These are phyloP conservation scores for Pythium phragmitis DNA, from an alignment of 352 stramenopile genomes.

Conservation along the genomic window DNA sequence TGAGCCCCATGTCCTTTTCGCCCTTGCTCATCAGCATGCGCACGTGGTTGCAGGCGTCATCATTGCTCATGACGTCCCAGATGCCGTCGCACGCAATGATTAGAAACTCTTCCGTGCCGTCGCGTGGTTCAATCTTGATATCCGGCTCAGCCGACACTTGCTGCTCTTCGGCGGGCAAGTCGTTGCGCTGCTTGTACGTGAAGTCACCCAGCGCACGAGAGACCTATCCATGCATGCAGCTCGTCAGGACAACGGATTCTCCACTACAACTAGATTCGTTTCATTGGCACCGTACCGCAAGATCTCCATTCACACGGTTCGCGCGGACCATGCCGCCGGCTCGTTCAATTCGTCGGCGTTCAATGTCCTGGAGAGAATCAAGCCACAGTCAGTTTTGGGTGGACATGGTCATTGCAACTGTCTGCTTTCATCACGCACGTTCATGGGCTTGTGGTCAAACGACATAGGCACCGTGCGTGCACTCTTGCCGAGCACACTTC, in stretches of 20 bases:
- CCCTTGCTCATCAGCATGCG: slow-evolving; percentile 69
- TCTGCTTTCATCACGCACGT: slow-evolving; percentile 35
- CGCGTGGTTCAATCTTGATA: slow-evolving; percentile 74
- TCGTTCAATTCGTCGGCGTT: slow-evolving; percentile 68
- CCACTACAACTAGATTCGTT: background rate
- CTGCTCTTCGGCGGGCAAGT: slow-evolving; percentile 64
- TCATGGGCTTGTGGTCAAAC: slow-evolving; percentile 91
- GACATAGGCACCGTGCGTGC: slow-evolving; percentile 69
- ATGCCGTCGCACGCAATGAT: slow-evolving; percentile 92
- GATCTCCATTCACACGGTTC: slow-evolving; percentile 82
- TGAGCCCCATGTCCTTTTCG: slow-evolving; percentile 64
- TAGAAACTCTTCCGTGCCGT: slow-evolving; percentile 89
- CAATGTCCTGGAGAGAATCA: slow-evolving; percentile 33
- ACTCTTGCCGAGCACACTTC: slow-evolving; percentile 64
- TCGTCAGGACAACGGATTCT: background rate
- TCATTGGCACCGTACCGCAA: slow-evolving; percentile 48
- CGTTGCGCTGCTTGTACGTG: slow-evolving; percentile 69
- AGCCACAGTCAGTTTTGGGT: background rate
- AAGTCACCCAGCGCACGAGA: slow-evolving; percentile 80
- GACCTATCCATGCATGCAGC: slow-evolving; percentile 36
- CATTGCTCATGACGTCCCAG: slow-evolving; percentile 93
- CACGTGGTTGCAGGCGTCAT: slow-evolving; percentile 87
- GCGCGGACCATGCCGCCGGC: slow-evolving; percentile 68
- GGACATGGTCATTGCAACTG: background rate
- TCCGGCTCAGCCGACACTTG: slow-evolving; percentile 89